Conservation (phyloP, 345 rosid genomes). For the Ceriops tagal region DNA sequence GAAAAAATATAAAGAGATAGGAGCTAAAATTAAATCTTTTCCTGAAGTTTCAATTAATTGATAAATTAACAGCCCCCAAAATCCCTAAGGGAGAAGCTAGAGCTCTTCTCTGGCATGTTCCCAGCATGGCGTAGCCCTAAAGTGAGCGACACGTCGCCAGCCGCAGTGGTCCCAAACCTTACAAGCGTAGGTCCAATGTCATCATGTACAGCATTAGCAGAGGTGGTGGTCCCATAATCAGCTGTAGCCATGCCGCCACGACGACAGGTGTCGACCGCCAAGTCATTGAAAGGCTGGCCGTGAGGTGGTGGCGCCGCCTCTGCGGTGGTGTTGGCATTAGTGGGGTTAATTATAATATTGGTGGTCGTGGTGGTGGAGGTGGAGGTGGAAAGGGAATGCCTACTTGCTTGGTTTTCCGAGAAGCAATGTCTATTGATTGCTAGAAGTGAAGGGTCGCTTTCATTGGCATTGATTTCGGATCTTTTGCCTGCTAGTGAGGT, state of each 20-base stretch:
- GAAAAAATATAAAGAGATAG: neutral
- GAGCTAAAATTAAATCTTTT: conserved; percentile 12
- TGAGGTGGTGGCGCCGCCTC: conserved; percentile 25
- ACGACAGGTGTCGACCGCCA: conserved; percentile 35
- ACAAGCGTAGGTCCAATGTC: conserved; percentile 48
- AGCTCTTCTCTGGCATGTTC: conserved; percentile 56
- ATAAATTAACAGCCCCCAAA: conserved; percentile 55
- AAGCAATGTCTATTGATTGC: conserved; percentile 47
- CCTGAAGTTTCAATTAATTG: neutral
- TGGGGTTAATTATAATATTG: conserved; percentile 3
- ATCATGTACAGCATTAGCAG: conserved; percentile 20
- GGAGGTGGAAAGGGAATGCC: conserved; percentile 26
- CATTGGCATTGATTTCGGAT: conserved; percentile 59
- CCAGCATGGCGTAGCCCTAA: conserved; percentile 92
- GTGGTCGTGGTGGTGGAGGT: conserved; percentile 16
- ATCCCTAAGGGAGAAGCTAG: conserved; percentile 68
- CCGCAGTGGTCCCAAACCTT: conserved; percentile 67
- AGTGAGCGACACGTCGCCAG: conserved; percentile 89
- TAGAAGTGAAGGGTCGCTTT: conserved; percentile 63
- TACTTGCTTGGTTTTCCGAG: conserved; percentile 45
- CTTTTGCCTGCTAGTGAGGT: conserved; percentile 45
- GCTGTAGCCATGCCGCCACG: conserved; percentile 32
- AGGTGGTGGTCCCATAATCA: conserved; percentile 45
- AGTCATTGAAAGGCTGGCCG: conserved; percentile 29
- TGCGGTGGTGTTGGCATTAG: neutral